Evolutionary conservation across 441 rosid genomes (phyloP).

Genomic region (Erodium chrysanthum): DNA sequence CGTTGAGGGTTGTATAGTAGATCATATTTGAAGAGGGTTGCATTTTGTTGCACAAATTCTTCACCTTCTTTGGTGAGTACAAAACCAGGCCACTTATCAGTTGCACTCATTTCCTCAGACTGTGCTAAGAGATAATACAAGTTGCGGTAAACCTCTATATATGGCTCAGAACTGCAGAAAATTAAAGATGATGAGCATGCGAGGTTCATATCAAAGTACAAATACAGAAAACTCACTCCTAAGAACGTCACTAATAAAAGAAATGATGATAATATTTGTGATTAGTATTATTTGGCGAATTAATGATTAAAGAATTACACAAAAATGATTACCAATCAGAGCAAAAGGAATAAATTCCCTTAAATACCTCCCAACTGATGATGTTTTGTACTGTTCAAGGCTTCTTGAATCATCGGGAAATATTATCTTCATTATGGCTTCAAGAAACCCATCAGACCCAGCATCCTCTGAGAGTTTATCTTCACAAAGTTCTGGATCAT

Average conservation of each 20-base stretch:
- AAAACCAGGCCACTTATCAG: conserved; percentile 98
- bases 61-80: conserved; percentile 98
- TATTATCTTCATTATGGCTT: conserved; percentile 51
- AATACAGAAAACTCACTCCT: conserved; percentile 19
- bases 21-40: conserved; percentile 85
- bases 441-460: conserved; percentile 80
- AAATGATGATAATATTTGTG: conserved; percentile 6
- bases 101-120: conserved; percentile 93
- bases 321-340: conserved; percentile 4
- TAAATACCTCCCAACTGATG: conserved; percentile 48
- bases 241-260: not conserved
- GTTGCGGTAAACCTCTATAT: conserved; percentile 76
- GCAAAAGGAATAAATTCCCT: conserved; percentile 14
- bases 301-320: not conserved
- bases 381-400: conserved; percentile 58
- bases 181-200: conserved; percentile 15
- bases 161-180: conserved; percentile 72
- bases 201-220: no score
- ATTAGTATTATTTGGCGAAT: not conserved
- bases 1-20: conserved; percentile 81
- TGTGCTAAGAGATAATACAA: conserved; percentile 81
- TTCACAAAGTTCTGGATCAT: conserved; percentile 77
- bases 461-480: conserved; percentile 78
- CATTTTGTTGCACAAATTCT: conserved; percentile 91
- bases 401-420: conserved; percentile 44